A percentile compares a stretch with the other conserved stretches of the same genome.
Evolutionary conservation across 805 yeast species (phyloP).

Genomic region (Candida anglica): DNA sequence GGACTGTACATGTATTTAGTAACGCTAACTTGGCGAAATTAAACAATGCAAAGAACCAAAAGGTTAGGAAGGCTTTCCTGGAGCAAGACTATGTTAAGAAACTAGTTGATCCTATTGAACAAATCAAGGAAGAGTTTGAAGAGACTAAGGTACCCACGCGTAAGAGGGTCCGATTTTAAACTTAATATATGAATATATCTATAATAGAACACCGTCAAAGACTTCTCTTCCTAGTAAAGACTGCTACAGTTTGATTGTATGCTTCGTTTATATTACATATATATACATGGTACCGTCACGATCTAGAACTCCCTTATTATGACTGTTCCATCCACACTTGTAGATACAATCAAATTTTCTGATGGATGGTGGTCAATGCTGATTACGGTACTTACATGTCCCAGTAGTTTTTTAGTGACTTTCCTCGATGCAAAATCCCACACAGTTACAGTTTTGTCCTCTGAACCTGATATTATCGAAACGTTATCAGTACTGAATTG

Average conservation of each 20-base stretch:
- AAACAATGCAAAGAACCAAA: conserved; percentile 17
- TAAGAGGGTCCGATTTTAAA: conserved; percentile 13
- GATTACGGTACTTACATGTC: conserved; percentile 60
- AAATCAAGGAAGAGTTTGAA: not conserved
- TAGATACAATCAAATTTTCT: conserved; percentile 37
- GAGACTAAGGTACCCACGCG: conserved; percentile 1
- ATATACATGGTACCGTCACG: too few relatives aligned
- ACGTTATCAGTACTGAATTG: conserved; percentile 40
- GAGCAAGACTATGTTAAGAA: conserved; percentile 15
- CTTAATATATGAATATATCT: conserved; percentile 2
- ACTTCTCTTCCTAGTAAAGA: too few relatives aligned
- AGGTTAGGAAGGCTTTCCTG: conserved; percentile 13
- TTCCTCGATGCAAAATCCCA: conserved; percentile 59
- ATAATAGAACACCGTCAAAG: too few relatives aligned
- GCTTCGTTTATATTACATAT: too few relatives aligned
- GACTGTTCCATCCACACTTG: conserved; percentile 55
- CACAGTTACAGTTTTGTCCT: conserved; percentile 50
- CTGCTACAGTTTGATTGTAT: too few relatives aligned
- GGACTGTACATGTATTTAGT: conserved; percentile 29
- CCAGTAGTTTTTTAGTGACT: conserved; percentile 46
- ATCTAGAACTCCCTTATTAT: conserved; percentile 49
- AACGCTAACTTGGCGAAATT: conserved; percentile 24
- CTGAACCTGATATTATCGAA: conserved; percentile 54
- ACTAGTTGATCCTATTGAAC: conserved; percentile 8
- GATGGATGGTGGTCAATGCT: conserved; percentile 55